These are phyloP conservation scores for Isabelozyma gotoi DNA, from an alignment of 805 yeast species.

Conservation along the genomic window DNA sequence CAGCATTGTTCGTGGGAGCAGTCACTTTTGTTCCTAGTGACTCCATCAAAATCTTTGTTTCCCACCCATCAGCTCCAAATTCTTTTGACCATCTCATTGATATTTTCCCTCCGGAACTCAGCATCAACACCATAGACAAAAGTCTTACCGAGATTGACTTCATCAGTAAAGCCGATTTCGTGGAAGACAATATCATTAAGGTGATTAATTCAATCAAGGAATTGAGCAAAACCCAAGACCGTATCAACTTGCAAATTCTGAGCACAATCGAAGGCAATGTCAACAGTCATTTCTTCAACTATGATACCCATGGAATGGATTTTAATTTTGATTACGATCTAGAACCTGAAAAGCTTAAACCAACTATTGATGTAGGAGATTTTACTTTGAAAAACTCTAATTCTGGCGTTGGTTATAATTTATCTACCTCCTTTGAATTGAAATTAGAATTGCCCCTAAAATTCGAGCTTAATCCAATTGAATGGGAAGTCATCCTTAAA, in stretches of 20 bases:
- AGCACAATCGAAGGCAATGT: constrained; percentile 18
- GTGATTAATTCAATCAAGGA: constrained; percentile 8
- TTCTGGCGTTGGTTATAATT: not conserved
- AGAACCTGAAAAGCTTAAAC: constrained; percentile 10
- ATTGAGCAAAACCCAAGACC: constrained; percentile 5
- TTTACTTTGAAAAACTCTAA: constrained; percentile 9
- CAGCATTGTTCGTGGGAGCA: constrained; percentile 21
- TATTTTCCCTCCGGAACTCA: constrained; percentile 23
- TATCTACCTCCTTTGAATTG: constrained; percentile 8
- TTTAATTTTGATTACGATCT: constrained; percentile 10
- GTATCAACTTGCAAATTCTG: constrained; percentile 19
- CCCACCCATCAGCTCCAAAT: constrained; percentile 7
- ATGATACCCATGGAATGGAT: constrained; percentile 13
- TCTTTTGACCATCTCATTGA: constrained; percentile 21
- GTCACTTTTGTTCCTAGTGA: constrained; percentile 19
- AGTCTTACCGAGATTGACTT: constrained; percentile 22
- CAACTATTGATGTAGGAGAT: constrained; percentile 12
- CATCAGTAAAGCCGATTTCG: constrained; percentile 13
- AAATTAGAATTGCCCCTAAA: constrained; percentile 15
- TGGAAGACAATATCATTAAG: constrained; percentile 8
- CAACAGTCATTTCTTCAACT: constrained; percentile 12
- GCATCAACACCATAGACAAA: constrained; percentile 17
- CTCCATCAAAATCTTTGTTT: constrained; percentile 17
- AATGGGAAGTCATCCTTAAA: constrained; percentile 26
- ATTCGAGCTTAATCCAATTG: constrained; percentile 16